A percentile compares a stretch with the other conserved stretches of the same genome.
Evolutionary conservation across 139 green algal species (phyloP).

Genomic region (Chlorella ohadii): DNA sequence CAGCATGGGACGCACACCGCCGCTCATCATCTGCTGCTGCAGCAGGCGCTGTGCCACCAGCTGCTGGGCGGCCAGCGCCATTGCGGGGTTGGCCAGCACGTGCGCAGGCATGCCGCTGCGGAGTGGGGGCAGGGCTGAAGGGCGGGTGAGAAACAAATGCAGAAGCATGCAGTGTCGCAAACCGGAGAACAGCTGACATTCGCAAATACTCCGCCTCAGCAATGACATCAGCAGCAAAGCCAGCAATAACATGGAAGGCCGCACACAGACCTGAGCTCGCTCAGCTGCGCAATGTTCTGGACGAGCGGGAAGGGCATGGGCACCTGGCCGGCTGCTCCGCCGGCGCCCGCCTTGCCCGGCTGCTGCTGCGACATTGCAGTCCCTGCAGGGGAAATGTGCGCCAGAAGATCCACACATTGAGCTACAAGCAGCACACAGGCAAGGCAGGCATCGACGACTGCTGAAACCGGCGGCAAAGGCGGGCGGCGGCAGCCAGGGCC

Average conservation of each 20-base stretch:
- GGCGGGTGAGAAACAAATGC: not conserved
- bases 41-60: constrained; percentile 17
- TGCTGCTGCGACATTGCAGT: not conserved
- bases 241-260: not conserved
- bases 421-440: no score
- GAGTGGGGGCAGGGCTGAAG: not conserved
- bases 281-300: constrained; percentile 11
- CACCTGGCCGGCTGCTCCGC: not conserved
- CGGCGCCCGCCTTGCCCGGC: not conserved
- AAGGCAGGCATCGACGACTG: no score
- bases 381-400: no score
- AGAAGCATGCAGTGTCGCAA: no score
- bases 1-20: constrained; percentile 13
- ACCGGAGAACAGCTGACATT: no score
- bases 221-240: no score
- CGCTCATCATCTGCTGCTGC: constrained; percentile 22
- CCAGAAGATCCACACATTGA: no score
- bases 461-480: no score
- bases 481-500: not conserved
- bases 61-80: constrained; percentile 36
- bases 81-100: constrained; percentile 21
- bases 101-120: constrained; percentile 21
- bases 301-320: constrained; percentile 12
- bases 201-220: no score
- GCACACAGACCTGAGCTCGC: constrained; percentile 9